Conservation (phyloP, 139 green algal genomes). For the Volvox reticuliferus region DNA sequence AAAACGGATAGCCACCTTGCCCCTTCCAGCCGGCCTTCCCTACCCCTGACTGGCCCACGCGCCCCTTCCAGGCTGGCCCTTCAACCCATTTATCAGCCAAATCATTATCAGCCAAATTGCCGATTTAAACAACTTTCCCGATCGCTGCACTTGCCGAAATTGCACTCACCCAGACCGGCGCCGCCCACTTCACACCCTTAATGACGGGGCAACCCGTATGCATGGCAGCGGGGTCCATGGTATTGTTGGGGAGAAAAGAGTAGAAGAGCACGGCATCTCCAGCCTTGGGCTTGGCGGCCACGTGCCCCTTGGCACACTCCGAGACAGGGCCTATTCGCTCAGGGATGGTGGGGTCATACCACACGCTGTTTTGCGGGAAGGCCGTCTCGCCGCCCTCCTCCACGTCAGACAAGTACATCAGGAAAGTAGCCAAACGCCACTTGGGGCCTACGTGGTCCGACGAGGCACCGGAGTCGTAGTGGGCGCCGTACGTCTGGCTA, state of each 20-base stretch:
- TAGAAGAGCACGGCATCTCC: slow-evolving; percentile 69
- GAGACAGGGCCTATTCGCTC: slow-evolving; percentile 62
- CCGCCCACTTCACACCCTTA: slow-evolving; percentile 62
- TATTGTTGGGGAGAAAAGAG: slow-evolving; percentile 48
- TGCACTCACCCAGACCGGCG: slow-evolving; percentile 57
- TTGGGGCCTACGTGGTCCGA: slow-evolving; percentile 52
- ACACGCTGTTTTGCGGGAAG: slow-evolving; percentile 68
- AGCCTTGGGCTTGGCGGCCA: slow-evolving; percentile 72
- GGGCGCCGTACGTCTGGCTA: slow-evolving; percentile 68
- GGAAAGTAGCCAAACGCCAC: slow-evolving; percentile 70
- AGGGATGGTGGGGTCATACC: slow-evolving; percentile 53
- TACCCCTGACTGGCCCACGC: too few species aligned
- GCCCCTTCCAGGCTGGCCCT: too few species aligned
- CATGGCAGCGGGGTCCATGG: slow-evolving; percentile 59
- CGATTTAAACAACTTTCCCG: too few species aligned
- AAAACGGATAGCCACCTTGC: too few species aligned
- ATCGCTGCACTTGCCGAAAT: not conserved
- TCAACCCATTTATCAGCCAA: too few species aligned
- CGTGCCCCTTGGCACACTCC: slow-evolving; percentile 70
- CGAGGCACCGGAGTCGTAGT: slow-evolving; percentile 63
- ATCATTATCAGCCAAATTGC: too few species aligned
- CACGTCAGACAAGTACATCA: slow-evolving; percentile 80
- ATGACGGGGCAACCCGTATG: slow-evolving; percentile 63
- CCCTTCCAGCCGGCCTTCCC: too few species aligned
- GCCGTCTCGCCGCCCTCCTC: slow-evolving; percentile 73